Evolutionary conservation across 129 eudicot species (phyloP).

Genomic region (Deinandra increscens): DNA sequence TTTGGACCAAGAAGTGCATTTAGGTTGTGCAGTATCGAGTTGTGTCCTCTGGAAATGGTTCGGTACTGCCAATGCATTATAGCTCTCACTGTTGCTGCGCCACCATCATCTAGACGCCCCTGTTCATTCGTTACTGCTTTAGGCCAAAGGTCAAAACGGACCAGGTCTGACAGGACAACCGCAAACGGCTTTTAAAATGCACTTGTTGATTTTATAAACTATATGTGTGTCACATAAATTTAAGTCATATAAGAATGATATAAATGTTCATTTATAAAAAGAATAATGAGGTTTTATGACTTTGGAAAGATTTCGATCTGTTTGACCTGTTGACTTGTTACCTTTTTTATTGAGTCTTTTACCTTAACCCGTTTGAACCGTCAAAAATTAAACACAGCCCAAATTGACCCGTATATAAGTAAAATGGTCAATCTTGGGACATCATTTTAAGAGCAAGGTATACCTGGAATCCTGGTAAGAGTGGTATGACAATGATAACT

Average conservation of each 20-base stretch:
- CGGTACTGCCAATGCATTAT: slow-evolving; percentile 98
- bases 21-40: slow-evolving; percentile 74
- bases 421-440: not conserved
- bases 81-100: slow-evolving; percentile 99
- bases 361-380: slow-evolving; percentile 7
- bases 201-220: not conserved
- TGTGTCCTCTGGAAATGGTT: slow-evolving; percentile 74
- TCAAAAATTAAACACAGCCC: not conserved
- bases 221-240: not conserved
- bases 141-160: slow-evolving; percentile 4
- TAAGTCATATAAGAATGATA: not conserved
- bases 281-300: not conserved
- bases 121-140: slow-evolving; percentile 25
- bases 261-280: not conserved
- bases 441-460: slow-evolving; percentile 6
- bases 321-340: not conserved
- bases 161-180: not conserved
- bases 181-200: not conserved
- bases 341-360: not conserved
- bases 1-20: slow-evolving; percentile 58
- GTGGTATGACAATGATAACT: slow-evolving; percentile 82
- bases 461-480: slow-evolving; percentile 97
- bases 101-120: slow-evolving; percentile 96
- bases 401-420: slow-evolving; percentile 1
- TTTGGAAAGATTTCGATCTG: not conserved